These are phyloP conservation scores for Ceratobasidium papillatum DNA, from an alignment of 1,284 basidiomycete genomes.

Conservation along the genomic window DNA sequence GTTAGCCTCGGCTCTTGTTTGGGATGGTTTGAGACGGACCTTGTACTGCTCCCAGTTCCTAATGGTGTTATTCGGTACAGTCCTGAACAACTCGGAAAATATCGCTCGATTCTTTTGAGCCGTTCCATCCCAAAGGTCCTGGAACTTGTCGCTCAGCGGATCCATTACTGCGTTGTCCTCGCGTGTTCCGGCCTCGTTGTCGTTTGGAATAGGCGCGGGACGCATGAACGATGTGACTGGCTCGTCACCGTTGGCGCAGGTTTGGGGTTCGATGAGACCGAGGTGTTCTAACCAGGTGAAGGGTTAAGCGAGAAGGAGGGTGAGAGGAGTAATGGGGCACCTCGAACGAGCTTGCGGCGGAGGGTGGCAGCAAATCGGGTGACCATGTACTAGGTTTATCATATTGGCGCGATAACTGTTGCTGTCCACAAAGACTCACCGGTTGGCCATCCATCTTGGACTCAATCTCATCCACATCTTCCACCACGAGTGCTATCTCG, in stretches of 20 bases:
- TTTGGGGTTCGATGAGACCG: constrained; percentile 77
- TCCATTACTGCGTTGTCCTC: constrained; percentile 82
- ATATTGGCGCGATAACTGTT: too few relatives aligned
- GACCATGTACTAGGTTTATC: constrained; percentile 69
- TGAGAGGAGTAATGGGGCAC: constrained; percentile 55
- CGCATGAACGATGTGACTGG: constrained; percentile 74
- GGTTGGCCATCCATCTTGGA: constrained; percentile 81
- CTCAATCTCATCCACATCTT: constrained; percentile 82
- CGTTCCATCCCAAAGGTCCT: constrained; percentile 73
- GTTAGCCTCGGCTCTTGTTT: background rate
- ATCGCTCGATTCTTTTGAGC: constrained; percentile 81
- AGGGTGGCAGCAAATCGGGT: constrained; percentile 79
- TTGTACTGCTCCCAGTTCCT: constrained; percentile 80
- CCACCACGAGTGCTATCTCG: constrained; percentile 92
- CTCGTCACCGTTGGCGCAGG: constrained; percentile 54
- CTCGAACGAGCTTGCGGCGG: constrained; percentile 77
- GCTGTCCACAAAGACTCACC: too few relatives aligned
- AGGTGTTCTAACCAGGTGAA: constrained; percentile 79
- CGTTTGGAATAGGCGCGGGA: constrained; percentile 74
- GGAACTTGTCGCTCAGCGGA: constrained; percentile 70
- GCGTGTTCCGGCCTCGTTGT: constrained; percentile 65
- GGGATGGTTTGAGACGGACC: constrained; percentile 59
- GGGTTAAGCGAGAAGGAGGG: background rate
- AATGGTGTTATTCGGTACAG: constrained; percentile 83
- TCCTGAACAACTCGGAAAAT: constrained; percentile 83